Evolutionary conservation across 2,329 filamentous ascomycete genomes (phyloP).

Genomic region (Penicillium freii): DNA sequence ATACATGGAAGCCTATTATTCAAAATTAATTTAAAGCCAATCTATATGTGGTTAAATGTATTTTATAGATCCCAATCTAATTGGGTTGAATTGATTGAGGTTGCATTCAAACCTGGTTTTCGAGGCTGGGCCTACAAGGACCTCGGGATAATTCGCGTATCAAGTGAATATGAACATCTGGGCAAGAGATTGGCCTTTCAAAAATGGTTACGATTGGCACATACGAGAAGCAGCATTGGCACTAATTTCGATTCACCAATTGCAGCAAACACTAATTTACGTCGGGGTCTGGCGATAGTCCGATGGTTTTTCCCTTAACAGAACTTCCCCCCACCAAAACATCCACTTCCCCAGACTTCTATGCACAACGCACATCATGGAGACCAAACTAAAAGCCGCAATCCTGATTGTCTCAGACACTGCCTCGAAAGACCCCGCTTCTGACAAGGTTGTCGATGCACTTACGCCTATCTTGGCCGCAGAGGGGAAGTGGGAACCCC

Average conservation of each 20-base stretch:
- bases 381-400: constrained; percentile 61
- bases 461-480: constrained; percentile 68
- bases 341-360: constrained; percentile 13
- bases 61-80: neutral
- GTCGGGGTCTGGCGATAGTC: constrained; percentile 19
- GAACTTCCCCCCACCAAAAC: constrained; percentile 8
- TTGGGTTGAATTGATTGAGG: neutral
- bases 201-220: neutral
- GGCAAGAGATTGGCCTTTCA: neutral
- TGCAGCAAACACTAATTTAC: neutral
- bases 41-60: neutral
- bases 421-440: constrained; percentile 72
- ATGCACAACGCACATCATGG: constrained; percentile 27
- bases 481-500: constrained; percentile 71
- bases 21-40: neutral
- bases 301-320: constrained; percentile 11
- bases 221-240: neutral
- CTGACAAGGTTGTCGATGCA: constrained; percentile 68
- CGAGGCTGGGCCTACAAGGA: neutral
- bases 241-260: neutral
- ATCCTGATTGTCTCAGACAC: constrained; percentile 91
- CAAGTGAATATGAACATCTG: neutral
- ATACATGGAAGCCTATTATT: neutral
- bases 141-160: constrained; percentile 2
- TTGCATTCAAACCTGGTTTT: neutral